phyloP scores from a whole-genome alignment of 1,284 basidiomycete species.

The Austroboletus sp. region DNA sequence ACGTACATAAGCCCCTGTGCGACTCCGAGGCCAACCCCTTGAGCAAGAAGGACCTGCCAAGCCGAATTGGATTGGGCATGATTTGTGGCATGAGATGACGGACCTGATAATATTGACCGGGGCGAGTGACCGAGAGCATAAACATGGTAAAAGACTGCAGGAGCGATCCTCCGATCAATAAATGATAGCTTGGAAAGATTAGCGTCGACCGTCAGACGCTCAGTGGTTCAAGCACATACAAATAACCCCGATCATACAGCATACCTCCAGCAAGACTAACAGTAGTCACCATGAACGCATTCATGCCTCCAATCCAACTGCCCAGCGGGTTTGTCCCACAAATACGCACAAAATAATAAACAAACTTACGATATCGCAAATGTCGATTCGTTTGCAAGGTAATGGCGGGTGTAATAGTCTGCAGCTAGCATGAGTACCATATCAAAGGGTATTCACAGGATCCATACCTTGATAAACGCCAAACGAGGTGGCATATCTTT shows the following conservation, averaged over 20 bases:
- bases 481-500: conserved; percentile 24
- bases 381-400: conserved; percentile 27
- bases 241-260: conserved; percentile 29
- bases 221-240: conserved; percentile 18
- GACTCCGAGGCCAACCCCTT: conserved; percentile 31
- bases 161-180: conserved; percentile 25
- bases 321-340: neutral
- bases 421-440: neutral
- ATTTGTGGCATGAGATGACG: neutral
- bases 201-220: neutral
- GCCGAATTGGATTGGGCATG: neutral
- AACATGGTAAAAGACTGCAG: conserved; percentile 27
- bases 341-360: neutral
- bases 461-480: conserved; percentile 31
- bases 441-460: neutral
- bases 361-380: conserved; percentile 29
- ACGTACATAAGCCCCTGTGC: conserved; percentile 30
- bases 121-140: conserved; percentile 27
- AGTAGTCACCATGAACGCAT: conserved; percentile 14
- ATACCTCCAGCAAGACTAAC: conserved; percentile 15
- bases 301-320: conserved; percentile 31
- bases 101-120: conserved; percentile 26
- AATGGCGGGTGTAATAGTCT: conserved; percentile 28
- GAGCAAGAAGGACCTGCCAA: conserved; percentile 31
- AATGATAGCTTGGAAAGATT: conserved; percentile 21